These are phyloP conservation scores for Camillea tinctor DNA, from an alignment of 2,329 filamentous ascomycete species.

Conservation along the genomic window DNA sequence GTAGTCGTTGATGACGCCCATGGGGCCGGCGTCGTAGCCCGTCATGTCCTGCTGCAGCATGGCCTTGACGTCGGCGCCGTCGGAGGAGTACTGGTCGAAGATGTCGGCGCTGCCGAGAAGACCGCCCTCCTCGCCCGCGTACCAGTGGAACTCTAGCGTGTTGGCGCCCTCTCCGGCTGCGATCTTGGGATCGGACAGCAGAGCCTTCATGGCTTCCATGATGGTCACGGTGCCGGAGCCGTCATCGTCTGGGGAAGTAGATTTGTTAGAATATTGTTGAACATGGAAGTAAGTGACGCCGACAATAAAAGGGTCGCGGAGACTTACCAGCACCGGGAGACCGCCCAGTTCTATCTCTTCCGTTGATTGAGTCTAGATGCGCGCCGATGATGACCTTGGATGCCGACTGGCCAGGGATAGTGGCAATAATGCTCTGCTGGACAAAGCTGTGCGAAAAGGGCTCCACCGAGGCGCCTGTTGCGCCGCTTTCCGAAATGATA, in stretches of 20 bases:
- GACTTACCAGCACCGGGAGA: conserved; percentile 60
- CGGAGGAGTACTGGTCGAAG: conserved; percentile 51
- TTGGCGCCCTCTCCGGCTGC: conserved; percentile 63
- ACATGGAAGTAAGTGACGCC: neutral
- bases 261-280: neutral
- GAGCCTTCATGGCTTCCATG: conserved; percentile 71
- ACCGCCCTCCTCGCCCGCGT: conserved; percentile 78
- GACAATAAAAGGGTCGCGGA: neutral
- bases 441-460: conserved; percentile 70
- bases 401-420: conserved; percentile 69
- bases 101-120: conserved; percentile 60
- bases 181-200: conserved; percentile 64
- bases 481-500: conserved; percentile 60
- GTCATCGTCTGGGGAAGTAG: conserved; percentile 61
- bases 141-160: conserved; percentile 85
- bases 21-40: conserved; percentile 32
- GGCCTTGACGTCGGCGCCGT: conserved; percentile 52
- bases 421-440: conserved; percentile 78
- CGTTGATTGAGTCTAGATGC: conserved; percentile 79
- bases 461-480: conserved; percentile 58
- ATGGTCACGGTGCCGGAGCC: conserved; percentile 77
- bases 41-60: conserved; percentile 38
- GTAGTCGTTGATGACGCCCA: conserved; percentile 42
- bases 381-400: conserved; percentile 76
- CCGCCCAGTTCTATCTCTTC: conserved; percentile 67